Evolutionary conservation across 1,284 basidiomycete species (phyloP).

Genomic region (Sporisorium exsertum): DNA sequence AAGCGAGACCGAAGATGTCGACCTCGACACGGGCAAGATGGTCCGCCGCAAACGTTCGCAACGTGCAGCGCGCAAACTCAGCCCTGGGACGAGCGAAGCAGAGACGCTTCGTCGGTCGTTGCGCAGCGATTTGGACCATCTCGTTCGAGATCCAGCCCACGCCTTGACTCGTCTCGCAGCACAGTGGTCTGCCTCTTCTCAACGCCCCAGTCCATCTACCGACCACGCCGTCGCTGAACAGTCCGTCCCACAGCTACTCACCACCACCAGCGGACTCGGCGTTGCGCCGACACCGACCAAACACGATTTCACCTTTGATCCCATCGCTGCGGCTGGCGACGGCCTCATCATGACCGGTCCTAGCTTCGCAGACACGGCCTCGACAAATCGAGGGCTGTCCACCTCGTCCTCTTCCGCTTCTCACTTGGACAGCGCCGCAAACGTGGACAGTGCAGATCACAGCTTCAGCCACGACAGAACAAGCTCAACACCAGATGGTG

Average conservation of each 20-base stretch:
- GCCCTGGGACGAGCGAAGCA: conserved; percentile 37
- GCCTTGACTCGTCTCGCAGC: conserved; percentile 39
- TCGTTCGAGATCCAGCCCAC: conserved; percentile 45
- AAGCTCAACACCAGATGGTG: neutral
- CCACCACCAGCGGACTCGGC: conserved; percentile 30
- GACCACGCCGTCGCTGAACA: conserved; percentile 17
- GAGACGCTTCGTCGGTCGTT: conserved; percentile 31
- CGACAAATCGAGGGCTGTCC: conserved; percentile 3
- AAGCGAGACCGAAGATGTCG: conserved; percentile 40
- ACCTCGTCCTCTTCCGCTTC: conserved; percentile 24
- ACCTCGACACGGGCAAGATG: conserved; percentile 42
- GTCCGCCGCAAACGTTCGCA: conserved; percentile 20
- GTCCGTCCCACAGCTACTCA: conserved; percentile 10
- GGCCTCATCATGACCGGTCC: conserved; percentile 58
- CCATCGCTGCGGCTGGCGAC: conserved; percentile 60
- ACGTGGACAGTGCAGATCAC: conserved; percentile 3
- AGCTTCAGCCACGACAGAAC: conserved; percentile 7
- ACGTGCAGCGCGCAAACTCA: conserved; percentile 25
- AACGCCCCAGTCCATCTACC: conserved; percentile 8
- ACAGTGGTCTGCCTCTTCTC: conserved; percentile 27
- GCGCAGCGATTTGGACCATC: conserved; percentile 28
- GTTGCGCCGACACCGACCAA: conserved; percentile 37
- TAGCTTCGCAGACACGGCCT: conserved; percentile 38
- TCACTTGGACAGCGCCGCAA: conserved; percentile 4
- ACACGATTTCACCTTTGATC: conserved; percentile 53